Base-by-base conservation (phyloP, 1,139 yeast species). In the Williopsis jadinii region DNA sequence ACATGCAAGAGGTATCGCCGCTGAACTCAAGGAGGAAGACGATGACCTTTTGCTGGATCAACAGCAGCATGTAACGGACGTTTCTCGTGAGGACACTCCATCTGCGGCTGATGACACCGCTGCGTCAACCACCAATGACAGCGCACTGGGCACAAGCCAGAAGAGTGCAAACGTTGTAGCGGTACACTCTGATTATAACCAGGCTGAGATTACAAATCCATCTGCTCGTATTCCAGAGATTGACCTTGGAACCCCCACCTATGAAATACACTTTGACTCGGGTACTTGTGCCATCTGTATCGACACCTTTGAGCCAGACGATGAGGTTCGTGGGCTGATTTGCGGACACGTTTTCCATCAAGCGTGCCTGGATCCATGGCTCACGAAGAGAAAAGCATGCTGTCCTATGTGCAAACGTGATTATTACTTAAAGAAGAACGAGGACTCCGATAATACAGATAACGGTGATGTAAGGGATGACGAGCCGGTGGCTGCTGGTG, bases 331-430 rank as follows among this genome's bases (percentile, higher is more conserved):
- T 41, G 86, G 87, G 0, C 67, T 85, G 38, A 66, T 84, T 10
- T 86, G 95, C 63, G 92, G 92, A 3, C 95, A 86, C 61, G 87
- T 83, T 2, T 86, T 80, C 70, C 95, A 86, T 57, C 70, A 81
- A 10, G 80, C 72, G 26, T 86, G 95, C 61, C 68, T 86, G 39
- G 94, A 84, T 52, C 92, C 92, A 1, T 85, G 95, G 95, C 65
- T 86, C 38, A 80, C 79, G 4, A 74, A 75, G 45, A 68, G 92
- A 49, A 71, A 84, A 42, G 92, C 92, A 1, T 81, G 87, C 55
- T 86, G 95, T 57, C 95, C 95, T 9, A 77, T 81, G 69, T 86
- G 95, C 62, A 84, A 85, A 56, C 66, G 86, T 33, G 94, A 84
- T 55, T 77, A 78, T 50, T 75, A 73, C 49, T 61, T 72, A 58